Base-by-base conservation (phyloP, 2,329 filamentous ascomycete species). In the Aspergillus flavus region DNA sequence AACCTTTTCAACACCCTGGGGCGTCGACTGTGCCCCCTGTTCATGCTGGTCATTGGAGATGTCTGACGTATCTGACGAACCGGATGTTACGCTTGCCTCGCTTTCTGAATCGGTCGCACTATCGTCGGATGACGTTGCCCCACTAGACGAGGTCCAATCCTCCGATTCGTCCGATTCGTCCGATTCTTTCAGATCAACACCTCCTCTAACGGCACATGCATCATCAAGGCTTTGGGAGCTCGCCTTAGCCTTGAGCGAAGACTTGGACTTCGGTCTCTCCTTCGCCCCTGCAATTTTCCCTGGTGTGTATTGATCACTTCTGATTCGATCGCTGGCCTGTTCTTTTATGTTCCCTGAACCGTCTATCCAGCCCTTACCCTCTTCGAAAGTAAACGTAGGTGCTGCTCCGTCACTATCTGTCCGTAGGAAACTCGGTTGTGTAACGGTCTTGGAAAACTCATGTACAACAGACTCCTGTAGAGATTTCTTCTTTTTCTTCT, bases 311-410 rank as follows among this genome's bases (percentile, higher is more conserved):
- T 73, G 68, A 6, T 70, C 62, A 56, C 72, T 77, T 26, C 67
- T 72, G 46, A 69, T 62, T 58, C 75, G 74, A 6, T 73, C 69
- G 54, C 67, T 76, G 45, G 56, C 64, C 10, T 67, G 45, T 65
- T 80, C 78, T 65, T 96, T 86, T 1, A 97, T 80, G 61, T 89
- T 87, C 6, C 94, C 94, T 19, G 89, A 82, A 65, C 88, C 86
- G 70, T 97, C 90, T 0, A 97, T 85, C 94, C 95, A 98, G 1
- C 94, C 94, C 72, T 91, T 89, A 26, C 91, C 93, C 59, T 97
- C 90, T 46, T 95, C 86, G 75, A 90, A 97, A 61, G 90, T 88
- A 3, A 83, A 77, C 45, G 84, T 82, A n/a, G 82, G 75, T 54
- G 83, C 83, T 2, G 79, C 78, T 1, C 78, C 79, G 1, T 81